A percentile compares a stretch with the other conserved stretches of the same genome.
Conservation (phyloP, 2,329 filamentous ascomycete genomes). For the Ascochyta lentis region DNA sequence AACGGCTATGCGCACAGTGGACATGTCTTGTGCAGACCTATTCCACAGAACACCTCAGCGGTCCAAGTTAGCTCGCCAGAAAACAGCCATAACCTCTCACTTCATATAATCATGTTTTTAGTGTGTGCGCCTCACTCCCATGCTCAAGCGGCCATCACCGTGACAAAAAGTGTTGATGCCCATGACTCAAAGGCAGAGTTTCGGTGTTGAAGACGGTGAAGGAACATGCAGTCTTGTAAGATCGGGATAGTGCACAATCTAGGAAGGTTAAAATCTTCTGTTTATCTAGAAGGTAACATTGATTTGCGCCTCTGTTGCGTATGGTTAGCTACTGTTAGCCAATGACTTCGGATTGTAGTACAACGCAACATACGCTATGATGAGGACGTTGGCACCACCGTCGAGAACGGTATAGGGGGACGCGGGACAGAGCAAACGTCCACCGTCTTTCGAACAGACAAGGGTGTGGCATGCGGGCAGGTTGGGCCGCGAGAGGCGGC, state of each 20-base stretch:
- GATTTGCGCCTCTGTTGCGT: not conserved
- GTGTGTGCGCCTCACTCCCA: not conserved
- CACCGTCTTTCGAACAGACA: constrained; percentile 33
- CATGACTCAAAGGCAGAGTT: constrained; percentile 40
- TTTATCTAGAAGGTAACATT: not conserved
- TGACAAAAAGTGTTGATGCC: constrained; percentile 25
- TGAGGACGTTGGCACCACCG: constrained; percentile 2
- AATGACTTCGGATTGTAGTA: constrained; percentile 22
- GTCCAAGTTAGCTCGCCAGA: not conserved
- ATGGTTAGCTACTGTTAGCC: constrained; percentile 13
- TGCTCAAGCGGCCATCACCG: constrained; percentile 17
- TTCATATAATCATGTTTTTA: not conserved
- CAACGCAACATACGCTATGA: constrained; percentile 18
- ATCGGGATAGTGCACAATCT: constrained; percentile 12
- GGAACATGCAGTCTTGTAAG: constrained; percentile 19
- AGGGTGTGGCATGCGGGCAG: constrained; percentile 19
- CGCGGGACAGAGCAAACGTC: constrained; percentile 18
- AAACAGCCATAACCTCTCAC: not conserved
- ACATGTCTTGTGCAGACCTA: constrained; percentile 19
- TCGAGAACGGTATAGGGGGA: constrained; percentile 19
- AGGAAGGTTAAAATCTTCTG: constrained; percentile 2
- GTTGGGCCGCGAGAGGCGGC: constrained; percentile 7
- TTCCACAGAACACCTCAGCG: not conserved
- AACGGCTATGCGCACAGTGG: constrained; percentile 67
- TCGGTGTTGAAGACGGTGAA: constrained; percentile 32